Evolutionary conservation across 1,139 yeast genomes (phyloP).

Genomic region (Kodamaea alishanica): DNA sequence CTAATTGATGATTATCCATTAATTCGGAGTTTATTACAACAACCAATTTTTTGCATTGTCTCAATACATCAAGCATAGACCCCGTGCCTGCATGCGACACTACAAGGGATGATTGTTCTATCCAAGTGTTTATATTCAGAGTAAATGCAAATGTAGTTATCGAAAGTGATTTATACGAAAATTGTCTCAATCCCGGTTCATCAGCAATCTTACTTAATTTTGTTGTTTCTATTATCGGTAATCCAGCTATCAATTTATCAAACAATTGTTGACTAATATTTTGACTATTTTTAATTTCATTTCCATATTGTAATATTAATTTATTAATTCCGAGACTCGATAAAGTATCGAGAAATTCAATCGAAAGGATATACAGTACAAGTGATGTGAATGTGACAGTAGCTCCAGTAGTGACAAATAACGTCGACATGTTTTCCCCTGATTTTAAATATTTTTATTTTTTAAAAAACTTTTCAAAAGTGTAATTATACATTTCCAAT

Average conservation of each 20-base stretch:
- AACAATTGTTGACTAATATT: slow-evolving; percentile 26
- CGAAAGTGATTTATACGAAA: slow-evolving; percentile 1
- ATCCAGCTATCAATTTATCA: slow-evolving; percentile 8
- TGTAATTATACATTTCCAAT: too few species aligned
- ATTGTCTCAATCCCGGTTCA: not conserved
- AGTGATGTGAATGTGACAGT: slow-evolving; percentile 70
- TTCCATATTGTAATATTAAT: slow-evolving; percentile 70
- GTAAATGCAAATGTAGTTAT: slow-evolving; percentile 48
- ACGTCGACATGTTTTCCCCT: slow-evolving; percentile 12
- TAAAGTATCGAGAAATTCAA: slow-evolving; percentile 35
- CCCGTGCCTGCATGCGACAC: slow-evolving; percentile 96
- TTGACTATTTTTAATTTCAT: slow-evolving; percentile 29
- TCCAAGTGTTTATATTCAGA: slow-evolving; percentile 33
- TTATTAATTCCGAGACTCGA: slow-evolving; percentile 30
- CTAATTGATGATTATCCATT: slow-evolving; percentile 85
- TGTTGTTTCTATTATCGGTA: slow-evolving; percentile 16
- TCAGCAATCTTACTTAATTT: not conserved
- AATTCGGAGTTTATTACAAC: slow-evolving; percentile 67
- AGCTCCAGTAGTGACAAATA: slow-evolving; percentile 77
- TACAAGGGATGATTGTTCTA: slow-evolving; percentile 49
- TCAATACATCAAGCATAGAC: slow-evolving; percentile 73
- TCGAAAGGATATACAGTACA: slow-evolving; percentile 37
- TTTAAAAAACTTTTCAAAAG: not conserved
- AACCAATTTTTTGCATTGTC: slow-evolving; percentile 53
- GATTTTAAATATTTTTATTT: not conserved